These are phyloP conservation scores for Ramaria sp. DNA, from an alignment of 768 basidiomycete genomes.

Conservation along the genomic window DNA sequence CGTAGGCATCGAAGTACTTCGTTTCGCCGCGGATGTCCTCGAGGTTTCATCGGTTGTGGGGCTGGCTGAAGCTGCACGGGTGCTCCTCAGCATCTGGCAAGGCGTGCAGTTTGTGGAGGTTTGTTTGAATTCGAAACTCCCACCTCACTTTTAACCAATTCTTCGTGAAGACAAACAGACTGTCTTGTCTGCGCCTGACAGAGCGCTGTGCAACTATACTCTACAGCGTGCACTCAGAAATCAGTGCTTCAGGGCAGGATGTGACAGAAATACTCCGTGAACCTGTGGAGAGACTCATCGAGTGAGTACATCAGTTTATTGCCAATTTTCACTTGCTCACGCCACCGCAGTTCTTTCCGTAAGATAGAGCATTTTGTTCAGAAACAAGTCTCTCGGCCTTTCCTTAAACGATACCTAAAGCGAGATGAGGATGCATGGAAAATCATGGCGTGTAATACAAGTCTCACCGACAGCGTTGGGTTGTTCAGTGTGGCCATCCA, in stretches of 20 bases:
- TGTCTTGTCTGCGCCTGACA: constrained; percentile 59
- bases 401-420: constrained; percentile 69
- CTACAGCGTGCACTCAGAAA: constrained; percentile 50
- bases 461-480: constrained; percentile 42
- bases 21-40: constrained; percentile 29
- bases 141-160: neutral
- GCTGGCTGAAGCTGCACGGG: constrained; percentile 38
- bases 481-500: constrained; percentile 47
- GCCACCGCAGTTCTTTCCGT: constrained; percentile 27
- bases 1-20: constrained; percentile 35
- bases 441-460: constrained; percentile 40
- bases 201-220: constrained; percentile 64
- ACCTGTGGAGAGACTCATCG: constrained; percentile 42
- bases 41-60: constrained; percentile 48
- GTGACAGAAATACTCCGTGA: constrained; percentile 38
- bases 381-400: constrained; percentile 55
- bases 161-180: constrained; percentile 46
- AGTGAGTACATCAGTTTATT: constrained; percentile 26
- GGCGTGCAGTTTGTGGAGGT: constrained; percentile 52
- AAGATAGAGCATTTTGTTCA: constrained; percentile 40
- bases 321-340: neutral
- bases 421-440: constrained; percentile 54
- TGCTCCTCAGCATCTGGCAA: constrained; percentile 55
- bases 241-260: constrained; percentile 43
- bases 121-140: constrained; percentile 16